Evolutionary conservation across 2,329 filamentous ascomycete genomes (phyloP).

Genomic region (Coniochaeta ligniaria): DNA sequence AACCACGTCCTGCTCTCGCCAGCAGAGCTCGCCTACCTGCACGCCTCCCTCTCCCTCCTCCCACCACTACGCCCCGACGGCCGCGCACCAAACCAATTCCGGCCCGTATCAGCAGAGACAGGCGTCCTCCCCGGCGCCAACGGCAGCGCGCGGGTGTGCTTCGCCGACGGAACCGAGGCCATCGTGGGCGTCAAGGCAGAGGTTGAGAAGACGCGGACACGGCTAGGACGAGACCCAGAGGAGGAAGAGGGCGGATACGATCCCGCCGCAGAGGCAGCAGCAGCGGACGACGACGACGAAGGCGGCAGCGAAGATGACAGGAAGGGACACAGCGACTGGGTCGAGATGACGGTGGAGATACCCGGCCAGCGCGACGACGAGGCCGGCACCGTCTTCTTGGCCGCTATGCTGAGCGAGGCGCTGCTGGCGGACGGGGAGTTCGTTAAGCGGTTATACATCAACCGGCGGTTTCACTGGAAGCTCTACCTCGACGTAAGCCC

Average conservation of each 20-base stretch:
- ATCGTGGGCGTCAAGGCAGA: conserved; percentile 95
- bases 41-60: conserved; percentile 71
- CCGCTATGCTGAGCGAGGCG: conserved; percentile 82
- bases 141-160: conserved; percentile 87
- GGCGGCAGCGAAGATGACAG: conserved; percentile 28
- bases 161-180: conserved; percentile 91
- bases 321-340: conserved; percentile 60
- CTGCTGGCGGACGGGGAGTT: conserved; percentile 67
- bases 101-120: conserved; percentile 82
- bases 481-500: conserved; percentile 81
- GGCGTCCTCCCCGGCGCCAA: conserved; percentile 85
- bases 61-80: conserved; percentile 89
- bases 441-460: conserved; percentile 73
- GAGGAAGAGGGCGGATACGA: conserved; percentile 18
- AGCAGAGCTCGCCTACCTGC: conserved; percentile 92
- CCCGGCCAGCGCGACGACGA: conserved; percentile 89
- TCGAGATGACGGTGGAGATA: conserved; percentile 88
- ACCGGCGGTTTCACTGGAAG: conserved; percentile 90
- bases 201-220: conserved; percentile 62
- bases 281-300: conserved; percentile 17
- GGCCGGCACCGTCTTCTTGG: conserved; percentile 76
- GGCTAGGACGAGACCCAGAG: conserved; percentile 17
- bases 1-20: conserved; percentile 75
- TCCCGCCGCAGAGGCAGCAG: conserved; percentile 16
- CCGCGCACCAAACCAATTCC: conserved; percentile 76